These are phyloP conservation scores for Vanderwaltozyma yarrowii DNA, from an alignment of 805 yeast genomes.

Conservation along the genomic window DNA sequence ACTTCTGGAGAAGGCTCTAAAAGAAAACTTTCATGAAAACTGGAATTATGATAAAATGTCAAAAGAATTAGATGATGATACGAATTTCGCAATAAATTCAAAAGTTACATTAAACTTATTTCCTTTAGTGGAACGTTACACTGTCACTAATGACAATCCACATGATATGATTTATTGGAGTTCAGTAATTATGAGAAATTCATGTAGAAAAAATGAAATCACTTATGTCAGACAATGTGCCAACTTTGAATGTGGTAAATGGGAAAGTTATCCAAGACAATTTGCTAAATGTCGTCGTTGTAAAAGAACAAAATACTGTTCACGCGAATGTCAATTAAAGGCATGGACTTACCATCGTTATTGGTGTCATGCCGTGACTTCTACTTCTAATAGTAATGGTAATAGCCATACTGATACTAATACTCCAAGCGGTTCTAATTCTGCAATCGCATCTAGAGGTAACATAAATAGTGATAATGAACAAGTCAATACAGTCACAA, in stretches of 20 bases:
- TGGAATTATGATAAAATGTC: constrained; percentile 40
- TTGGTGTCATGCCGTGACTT: constrained; percentile 65
- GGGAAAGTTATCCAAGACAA: constrained; percentile 87
- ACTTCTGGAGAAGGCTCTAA: constrained; percentile 7
- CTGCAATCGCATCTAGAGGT: neutral
- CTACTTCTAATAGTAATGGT: constrained; percentile 4
- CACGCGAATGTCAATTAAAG: constrained; percentile 79
- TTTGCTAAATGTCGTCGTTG: constrained; percentile 93
- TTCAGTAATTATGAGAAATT: constrained; percentile 93
- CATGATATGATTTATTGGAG: constrained; percentile 92
- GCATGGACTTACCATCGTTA: constrained; percentile 92
- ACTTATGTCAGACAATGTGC: constrained; percentile 93
- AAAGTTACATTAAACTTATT: constrained; percentile 47
- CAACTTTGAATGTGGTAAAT: constrained; percentile 80
- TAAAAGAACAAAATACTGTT: constrained; percentile 89
- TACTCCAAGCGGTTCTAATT: neutral
- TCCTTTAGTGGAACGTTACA: constrained; percentile 87
- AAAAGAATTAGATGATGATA: constrained; percentile 14
- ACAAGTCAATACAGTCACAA: neutral
- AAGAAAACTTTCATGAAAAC: constrained; percentile 21
- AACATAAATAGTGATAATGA: neutral
- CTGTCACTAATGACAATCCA: constrained; percentile 51
- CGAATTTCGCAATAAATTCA: constrained; percentile 8
- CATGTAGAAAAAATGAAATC: constrained; percentile 81
- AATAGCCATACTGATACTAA: neutral